A percentile compares a stretch with the other conserved stretches of the same genome.
These are phyloP conservation scores for Debaryomyces sp. DNA, from an alignment of 1,139 yeast genomes.

Conservation along the genomic window DNA sequence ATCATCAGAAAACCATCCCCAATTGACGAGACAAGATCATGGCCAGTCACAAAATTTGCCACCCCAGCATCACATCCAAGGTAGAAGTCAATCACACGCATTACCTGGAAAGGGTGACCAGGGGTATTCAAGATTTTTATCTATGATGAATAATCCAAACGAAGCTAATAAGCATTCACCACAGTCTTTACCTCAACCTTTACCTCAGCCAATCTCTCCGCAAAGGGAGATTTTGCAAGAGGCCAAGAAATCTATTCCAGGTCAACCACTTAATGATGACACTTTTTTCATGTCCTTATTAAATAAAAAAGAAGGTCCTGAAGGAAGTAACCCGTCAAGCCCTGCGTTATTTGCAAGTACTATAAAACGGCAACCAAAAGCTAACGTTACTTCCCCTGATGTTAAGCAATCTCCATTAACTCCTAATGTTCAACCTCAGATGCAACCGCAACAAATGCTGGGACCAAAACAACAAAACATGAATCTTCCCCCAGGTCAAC, in stretches of 20 bases:
- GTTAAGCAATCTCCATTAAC: constrained; percentile 7
- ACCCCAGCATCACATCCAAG: constrained; percentile 1
- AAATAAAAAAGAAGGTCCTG: constrained; percentile 29
- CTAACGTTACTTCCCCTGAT: background rate
- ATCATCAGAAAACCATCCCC: constrained; percentile 9
- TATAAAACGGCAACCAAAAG: background rate
- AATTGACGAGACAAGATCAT: constrained; percentile 6
- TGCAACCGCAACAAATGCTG: constrained; percentile 12
- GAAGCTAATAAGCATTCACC: background rate
- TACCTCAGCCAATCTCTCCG: background rate
- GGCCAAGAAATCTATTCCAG: background rate
- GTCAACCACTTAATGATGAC: constrained; percentile 33
- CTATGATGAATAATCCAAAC: constrained; percentile 5
- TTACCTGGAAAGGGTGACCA: constrained; percentile 5
- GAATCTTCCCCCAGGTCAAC: constrained; percentile 13
- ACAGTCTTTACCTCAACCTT: background rate
- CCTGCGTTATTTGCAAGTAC: background rate
- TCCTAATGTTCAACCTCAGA: constrained; percentile 14
- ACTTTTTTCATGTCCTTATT: constrained; percentile 57
- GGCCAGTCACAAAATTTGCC: constrained; percentile 5
- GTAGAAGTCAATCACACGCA: constrained; percentile 1
- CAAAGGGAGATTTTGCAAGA: background rate
- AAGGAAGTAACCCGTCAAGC: background rate
- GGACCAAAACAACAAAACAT: constrained; percentile 11
- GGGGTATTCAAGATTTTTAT: constrained; percentile 9